Evolutionary conservation across 306 rosid species (phyloP), one percentile per base, ranked within the genome.

Genomic region (Trifolium repens): DNA sequence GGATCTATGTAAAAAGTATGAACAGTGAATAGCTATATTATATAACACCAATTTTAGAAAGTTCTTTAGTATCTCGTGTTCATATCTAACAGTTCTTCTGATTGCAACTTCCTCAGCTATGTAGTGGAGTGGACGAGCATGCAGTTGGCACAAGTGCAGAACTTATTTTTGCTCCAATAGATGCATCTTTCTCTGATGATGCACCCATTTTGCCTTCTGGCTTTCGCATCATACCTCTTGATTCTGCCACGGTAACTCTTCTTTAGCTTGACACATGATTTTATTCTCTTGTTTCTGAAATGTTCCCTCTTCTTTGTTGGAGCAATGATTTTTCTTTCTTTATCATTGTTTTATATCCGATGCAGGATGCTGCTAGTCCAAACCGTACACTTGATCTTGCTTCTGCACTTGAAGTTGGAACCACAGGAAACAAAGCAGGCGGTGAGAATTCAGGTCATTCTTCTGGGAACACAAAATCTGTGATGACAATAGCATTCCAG

Each of bases 401-500:
- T 35, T 94, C 99, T 12, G 93, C 99, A 67, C 97, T 94, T 54
- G 99, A 94, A 27, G 86, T 92, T 68, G 96, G 97, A 84, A 83
- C 90, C 4, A 67, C 92, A 61, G 93, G 92, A 63, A 89, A 80
- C 84, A 88, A 88, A 83, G 75, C 88, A 49, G 75, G 87, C 11
- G 91, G 93, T 44, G 94, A 87, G 34, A 87, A 55, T 63, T 79
- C 89, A 71, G 88, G 87, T 17, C 80, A 83, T 52, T 83, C 82
- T 52, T 83, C 82, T 27, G 96, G 96, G 32, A 90, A 72, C 80
- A 78, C 93, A 70, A 94, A 94, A 81, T 94, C 99, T 75, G 98
- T 94, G 68, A 92, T 94, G 99, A 94, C 99, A 75, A 94, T 94
- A 67, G 99, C 99, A 40, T 94, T 94, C 87, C 99, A 94, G 78